Evolutionary conservation across 2,329 filamentous ascomycete species (phyloP).

Genomic region (Cercospora beticola): DNA sequence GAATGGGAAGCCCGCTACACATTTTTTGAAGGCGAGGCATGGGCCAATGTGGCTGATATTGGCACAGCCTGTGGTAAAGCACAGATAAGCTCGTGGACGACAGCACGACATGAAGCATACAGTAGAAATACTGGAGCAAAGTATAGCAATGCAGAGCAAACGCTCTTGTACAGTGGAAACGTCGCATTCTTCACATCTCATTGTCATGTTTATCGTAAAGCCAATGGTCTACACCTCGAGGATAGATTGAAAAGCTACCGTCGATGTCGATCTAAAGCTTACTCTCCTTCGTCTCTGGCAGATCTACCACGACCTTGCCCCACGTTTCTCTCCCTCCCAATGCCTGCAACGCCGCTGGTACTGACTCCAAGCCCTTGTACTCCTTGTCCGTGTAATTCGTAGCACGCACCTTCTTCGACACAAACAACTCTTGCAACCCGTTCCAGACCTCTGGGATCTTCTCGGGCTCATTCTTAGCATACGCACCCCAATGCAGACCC

Average conservation of each 20-base stretch:
- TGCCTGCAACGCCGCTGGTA: constrained; percentile 73
- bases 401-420: constrained; percentile 72
- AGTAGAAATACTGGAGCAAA: neutral
- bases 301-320: constrained; percentile 92
- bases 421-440: constrained; percentile 75
- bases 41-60: neutral
- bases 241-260: neutral
- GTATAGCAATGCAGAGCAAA: neutral
- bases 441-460: constrained; percentile 74
- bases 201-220: neutral
- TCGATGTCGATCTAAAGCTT: constrained; percentile 34
- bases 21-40: neutral
- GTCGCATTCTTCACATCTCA: neutral
- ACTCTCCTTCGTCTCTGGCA: constrained; percentile 64
- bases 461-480: constrained; percentile 69
- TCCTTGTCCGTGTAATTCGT: constrained; percentile 80
- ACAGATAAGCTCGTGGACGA: neutral
- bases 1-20: neutral
- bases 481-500: constrained; percentile 89
- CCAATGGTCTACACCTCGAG: neutral
- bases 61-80: neutral
- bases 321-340: constrained; percentile 81
- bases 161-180: neutral
- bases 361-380: constrained; percentile 77
- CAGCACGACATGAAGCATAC: neutral